These are phyloP conservation scores for Geum urbanum DNA, from an alignment of 306 rosid species.

Conservation along the genomic window DNA sequence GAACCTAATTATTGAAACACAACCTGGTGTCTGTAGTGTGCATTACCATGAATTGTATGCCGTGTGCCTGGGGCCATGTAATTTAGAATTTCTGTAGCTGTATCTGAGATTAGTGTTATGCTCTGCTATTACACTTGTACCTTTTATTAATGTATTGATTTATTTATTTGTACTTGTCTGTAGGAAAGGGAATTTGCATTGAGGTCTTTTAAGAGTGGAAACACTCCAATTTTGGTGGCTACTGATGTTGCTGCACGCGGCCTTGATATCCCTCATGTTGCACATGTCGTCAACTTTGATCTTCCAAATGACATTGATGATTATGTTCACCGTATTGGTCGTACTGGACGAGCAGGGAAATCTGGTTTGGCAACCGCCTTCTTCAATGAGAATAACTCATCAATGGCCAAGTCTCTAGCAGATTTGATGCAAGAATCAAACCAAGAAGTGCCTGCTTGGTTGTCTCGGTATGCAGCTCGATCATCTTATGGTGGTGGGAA, in stretches of 20 bases:
- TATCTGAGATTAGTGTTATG: neutral
- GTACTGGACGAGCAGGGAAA: constrained; percentile 91
- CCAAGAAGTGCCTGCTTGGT: constrained; percentile 85
- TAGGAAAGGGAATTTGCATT: constrained; percentile 86
- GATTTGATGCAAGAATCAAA: constrained; percentile 81
- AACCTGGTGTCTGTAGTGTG: neutral
- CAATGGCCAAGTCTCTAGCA: constrained; percentile 63
- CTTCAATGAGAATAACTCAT: constrained; percentile 72
- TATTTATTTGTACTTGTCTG: constrained; percentile 24
- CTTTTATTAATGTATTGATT: neutral
- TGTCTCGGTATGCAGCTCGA: constrained; percentile 66
- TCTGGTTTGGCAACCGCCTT: constrained; percentile 86
- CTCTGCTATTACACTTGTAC: neutral
- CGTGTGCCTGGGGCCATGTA: neutral
- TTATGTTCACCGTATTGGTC: constrained; percentile 88
- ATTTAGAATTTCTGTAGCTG: neutral
- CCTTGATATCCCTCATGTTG: constrained; percentile 85
- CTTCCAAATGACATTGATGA: constrained; percentile 92
- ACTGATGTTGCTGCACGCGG: constrained; percentile 97
- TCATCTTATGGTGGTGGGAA: constrained; percentile 64
- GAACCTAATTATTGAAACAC: neutral
- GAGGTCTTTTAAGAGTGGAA: constrained; percentile 78
- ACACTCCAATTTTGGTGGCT: constrained; percentile 84
- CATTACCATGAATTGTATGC: neutral
- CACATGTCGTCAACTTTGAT: constrained; percentile 87